Conservation (phyloP, 1,139 yeast species). For the Kazachstania sp. region DNA sequence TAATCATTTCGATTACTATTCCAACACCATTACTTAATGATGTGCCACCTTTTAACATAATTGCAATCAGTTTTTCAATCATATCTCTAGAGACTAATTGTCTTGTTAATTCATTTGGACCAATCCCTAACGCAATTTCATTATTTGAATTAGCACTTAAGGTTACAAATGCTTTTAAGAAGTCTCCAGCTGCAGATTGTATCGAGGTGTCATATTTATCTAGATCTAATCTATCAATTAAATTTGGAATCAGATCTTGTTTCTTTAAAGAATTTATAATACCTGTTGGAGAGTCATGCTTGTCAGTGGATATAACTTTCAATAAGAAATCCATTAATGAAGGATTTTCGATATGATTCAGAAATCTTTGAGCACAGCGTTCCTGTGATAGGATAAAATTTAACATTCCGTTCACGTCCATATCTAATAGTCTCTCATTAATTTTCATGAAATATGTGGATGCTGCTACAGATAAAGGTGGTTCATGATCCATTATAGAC, state of each 20-base stretch:
- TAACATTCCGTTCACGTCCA: constrained; percentile 78
- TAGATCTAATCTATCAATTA: constrained; percentile 44
- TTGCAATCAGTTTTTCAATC: constrained; percentile 52
- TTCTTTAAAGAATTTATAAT: constrained; percentile 44
- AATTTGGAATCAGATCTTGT: constrained; percentile 44
- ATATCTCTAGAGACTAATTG: constrained; percentile 74
- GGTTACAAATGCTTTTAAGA: constrained; percentile 83
- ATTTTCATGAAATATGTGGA: constrained; percentile 90
- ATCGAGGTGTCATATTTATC: constrained; percentile 45
- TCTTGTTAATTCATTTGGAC: constrained; percentile 91
- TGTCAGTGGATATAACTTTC: constrained; percentile 55
- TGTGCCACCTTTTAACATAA: constrained; percentile 85
- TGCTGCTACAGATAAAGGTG: constrained; percentile 61
- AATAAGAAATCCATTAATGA: constrained; percentile 67
- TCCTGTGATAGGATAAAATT: constrained; percentile 44
- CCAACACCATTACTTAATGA: constrained; percentile 94
- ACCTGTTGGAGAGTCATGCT: constrained; percentile 56
- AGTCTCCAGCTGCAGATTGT: constrained; percentile 92
- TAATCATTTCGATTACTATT: constrained; percentile 84
- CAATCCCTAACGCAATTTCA: constrained; percentile 70
- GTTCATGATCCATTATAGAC: constrained; percentile 58
- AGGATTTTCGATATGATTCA: constrained; percentile 49
- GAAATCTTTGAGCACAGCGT: constrained; percentile 45
- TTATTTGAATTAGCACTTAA: constrained; percentile 82
- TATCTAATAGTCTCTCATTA: constrained; percentile 83